Conservation (phyloP, 129 eudicot genomes). For the Tagetes erecta region DNA sequence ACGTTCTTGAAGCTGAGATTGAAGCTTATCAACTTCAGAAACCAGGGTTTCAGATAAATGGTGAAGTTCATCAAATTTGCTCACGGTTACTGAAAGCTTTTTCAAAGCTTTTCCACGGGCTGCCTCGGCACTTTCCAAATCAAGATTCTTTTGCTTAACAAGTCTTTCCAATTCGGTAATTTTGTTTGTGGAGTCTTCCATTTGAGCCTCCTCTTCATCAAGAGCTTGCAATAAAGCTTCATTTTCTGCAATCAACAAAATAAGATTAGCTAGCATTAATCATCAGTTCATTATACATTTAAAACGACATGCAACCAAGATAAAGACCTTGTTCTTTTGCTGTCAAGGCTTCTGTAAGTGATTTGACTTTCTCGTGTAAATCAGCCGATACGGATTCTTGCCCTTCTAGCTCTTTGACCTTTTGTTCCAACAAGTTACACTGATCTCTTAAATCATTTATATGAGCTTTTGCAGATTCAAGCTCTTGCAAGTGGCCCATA, state of each 20-base stretch:
- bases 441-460: conserved; percentile 51
- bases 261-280: neutral
- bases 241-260: conserved; percentile 47
- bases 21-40: conserved; percentile 90
- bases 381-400: conserved; percentile 44
- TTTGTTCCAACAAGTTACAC: conserved; percentile 49
- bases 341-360: conserved; percentile 56
- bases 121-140: conserved; percentile 63
- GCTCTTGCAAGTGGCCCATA: conserved; percentile 58
- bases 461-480: conserved; percentile 50
- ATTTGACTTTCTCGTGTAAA: conserved; percentile 49
- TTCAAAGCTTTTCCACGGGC: conserved; percentile 84
- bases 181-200: conserved; percentile 66
- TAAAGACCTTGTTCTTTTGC: conserved; percentile 82
- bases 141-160: conserved; percentile 54
- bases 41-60: conserved; percentile 74
- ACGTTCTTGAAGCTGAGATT: conserved; percentile 85
- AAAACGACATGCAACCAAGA: neutral
- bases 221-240: conserved; percentile 89
- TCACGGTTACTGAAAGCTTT: conserved; percentile 77
- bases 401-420: conserved; percentile 55
- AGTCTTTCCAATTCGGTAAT: conserved; percentile 51
- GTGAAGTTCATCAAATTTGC: conserved; percentile 93
- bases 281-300: neutral
- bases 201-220: conserved; percentile 87